phyloP scores from a whole-genome alignment of 208 protist species.

The Phytomonas sp. region DNA sequence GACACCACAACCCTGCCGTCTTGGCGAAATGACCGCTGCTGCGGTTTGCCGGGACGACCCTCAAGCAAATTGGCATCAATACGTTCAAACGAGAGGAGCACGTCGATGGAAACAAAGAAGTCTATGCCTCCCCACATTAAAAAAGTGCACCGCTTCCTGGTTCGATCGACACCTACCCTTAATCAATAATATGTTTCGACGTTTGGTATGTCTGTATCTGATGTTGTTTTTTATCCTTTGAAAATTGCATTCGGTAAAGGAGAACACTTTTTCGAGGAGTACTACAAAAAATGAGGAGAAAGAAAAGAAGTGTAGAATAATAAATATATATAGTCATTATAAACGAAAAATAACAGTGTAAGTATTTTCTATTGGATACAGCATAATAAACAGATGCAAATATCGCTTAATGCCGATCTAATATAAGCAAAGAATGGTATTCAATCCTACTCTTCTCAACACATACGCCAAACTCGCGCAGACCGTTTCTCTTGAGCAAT shows the following conservation, averaged over 20 bases:
- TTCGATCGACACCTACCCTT: background rate
- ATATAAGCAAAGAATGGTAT: background rate
- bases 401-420: background rate
- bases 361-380: background rate
- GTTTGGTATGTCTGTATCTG: background rate
- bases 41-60: slow-evolving; percentile 30
- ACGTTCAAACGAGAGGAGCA: slow-evolving; percentile 30
- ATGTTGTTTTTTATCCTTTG: background rate
- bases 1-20: slow-evolving; percentile 19
- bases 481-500: background rate
- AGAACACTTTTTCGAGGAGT: background rate
- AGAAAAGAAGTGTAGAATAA: background rate
- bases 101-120: slow-evolving; percentile 63
- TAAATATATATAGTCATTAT: background rate
- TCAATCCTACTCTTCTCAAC: background rate
- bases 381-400: background rate
- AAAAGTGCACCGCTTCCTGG: background rate
- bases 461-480: background rate
- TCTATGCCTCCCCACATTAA: slow-evolving; percentile 46
- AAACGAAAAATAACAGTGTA: background rate
- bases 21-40: slow-evolving; percentile 13
- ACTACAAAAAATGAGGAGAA: background rate
- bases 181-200: background rate
- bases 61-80: slow-evolving; percentile 13
- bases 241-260: slow-evolving; percentile 2